phyloP scores from a whole-genome alignment of 768 basidiomycete species.

The Galerina sulciceps region DNA sequence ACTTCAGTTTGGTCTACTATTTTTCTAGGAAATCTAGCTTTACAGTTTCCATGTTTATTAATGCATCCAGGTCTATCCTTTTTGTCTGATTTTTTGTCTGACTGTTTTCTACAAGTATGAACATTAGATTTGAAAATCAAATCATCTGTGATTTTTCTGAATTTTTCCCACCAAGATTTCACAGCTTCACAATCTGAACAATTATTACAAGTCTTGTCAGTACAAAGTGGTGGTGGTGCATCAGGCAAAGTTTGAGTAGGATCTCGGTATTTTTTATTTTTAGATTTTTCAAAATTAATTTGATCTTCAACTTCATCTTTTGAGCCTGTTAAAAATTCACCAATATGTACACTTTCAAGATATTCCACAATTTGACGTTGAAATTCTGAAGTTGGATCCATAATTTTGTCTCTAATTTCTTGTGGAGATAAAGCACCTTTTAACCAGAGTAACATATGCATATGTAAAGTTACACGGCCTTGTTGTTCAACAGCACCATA shows the following conservation, averaged over 20 bases:
- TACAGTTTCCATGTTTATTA: conserved; percentile 33
- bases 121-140: conserved; percentile 30
- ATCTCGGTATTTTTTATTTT: conserved; percentile 10
- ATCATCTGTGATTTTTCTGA: conserved; percentile 27
- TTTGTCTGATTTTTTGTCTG: conserved; percentile 17
- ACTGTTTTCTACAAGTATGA: conserved; percentile 24
- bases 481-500: conserved; percentile 32
- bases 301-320: conserved; percentile 21
- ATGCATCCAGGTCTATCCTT: conserved; percentile 25
- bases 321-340: conserved; percentile 33
- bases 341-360: conserved; percentile 26
- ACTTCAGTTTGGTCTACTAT: conserved; percentile 23
- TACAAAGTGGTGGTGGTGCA: conserved; percentile 21
- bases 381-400: conserved; percentile 22
- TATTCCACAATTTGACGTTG: conserved; percentile 23
- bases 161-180: conserved; percentile 22
- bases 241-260: conserved; percentile 28
- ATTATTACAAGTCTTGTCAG: neutral
- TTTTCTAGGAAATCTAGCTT: conserved; percentile 35
- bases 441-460: conserved; percentile 27
- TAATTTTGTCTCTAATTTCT: conserved; percentile 31
- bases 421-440: conserved; percentile 27
- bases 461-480: conserved; percentile 33
- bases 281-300: neutral
- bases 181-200: conserved; percentile 9